Conservation (phyloP, 2,329 filamentous ascomycete genomes). For the Neofusicoccum umdonicola region DNA sequence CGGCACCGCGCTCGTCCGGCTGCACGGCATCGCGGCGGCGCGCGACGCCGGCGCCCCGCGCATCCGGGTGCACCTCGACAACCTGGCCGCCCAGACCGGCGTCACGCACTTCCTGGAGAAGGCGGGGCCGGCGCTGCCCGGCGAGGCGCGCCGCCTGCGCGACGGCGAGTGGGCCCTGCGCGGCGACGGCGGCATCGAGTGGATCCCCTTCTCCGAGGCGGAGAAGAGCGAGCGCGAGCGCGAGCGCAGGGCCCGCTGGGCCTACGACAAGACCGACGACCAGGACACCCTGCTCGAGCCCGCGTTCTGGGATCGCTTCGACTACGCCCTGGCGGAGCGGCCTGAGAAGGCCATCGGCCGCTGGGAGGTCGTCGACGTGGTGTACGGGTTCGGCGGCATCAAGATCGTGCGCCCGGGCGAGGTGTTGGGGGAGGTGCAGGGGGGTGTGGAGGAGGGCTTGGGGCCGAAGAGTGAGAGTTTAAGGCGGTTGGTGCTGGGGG, state of each 20-base stretch:
- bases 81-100: slow-evolving; percentile 62
- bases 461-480: slow-evolving; percentile 12
- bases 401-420: slow-evolving; percentile 47
- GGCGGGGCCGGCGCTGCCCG: not conserved
- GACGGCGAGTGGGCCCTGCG: slow-evolving; percentile 9
- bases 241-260: slow-evolving; percentile 40
- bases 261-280: slow-evolving; percentile 62
- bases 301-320: slow-evolving; percentile 57
- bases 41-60: slow-evolving; percentile 23
- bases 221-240: not conserved
- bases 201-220: not conserved
- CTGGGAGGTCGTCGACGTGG: slow-evolving; percentile 53
- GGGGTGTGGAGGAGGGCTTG: slow-evolving; percentile 17
- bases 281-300: slow-evolving; percentile 46
- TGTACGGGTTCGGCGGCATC: slow-evolving; percentile 53
- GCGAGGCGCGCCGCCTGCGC: not conserved
- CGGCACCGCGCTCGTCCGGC: slow-evolving; percentile 65
- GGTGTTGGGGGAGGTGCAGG: slow-evolving; percentile 26
- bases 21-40: slow-evolving; percentile 34
- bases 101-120: slow-evolving; percentile 56
- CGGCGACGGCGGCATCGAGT: slow-evolving; percentile 5
- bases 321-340: slow-evolving; percentile 58
- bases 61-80: slow-evolving; percentile 55
- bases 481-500: slow-evolving; percentile 19
- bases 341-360: slow-evolving; percentile 47